Percentiles rank a stretch among this genome's conserved stretches.
Conservation (phyloP, 2,329 filamentous ascomycete genomes). For the Trichoderma sp. region DNA sequence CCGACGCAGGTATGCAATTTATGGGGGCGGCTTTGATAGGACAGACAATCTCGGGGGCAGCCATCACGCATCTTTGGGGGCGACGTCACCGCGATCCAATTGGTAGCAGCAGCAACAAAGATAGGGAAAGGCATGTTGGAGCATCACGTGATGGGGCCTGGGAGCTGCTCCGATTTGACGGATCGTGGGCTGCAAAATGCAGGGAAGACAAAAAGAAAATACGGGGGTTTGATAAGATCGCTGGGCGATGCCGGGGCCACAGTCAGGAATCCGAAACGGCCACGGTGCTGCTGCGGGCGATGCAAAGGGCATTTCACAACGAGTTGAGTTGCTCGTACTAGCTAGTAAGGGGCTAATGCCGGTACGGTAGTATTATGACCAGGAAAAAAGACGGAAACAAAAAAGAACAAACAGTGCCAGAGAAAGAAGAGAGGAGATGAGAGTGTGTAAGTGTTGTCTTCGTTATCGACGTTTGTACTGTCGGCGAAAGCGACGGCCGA, state of each 20-base stretch:
- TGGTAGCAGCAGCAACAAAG: not conserved
- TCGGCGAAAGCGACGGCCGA: constrained; percentile 7
- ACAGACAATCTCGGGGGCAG: not conserved
- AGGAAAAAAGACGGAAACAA: not conserved
- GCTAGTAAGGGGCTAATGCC: not conserved
- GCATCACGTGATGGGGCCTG: not conserved
- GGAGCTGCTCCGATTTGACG: constrained; percentile 14
- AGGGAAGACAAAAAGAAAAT: not conserved
- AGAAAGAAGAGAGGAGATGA: not conserved
- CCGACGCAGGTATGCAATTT: constrained; percentile 4
- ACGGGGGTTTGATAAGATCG: constrained; percentile 6
- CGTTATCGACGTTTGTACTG: not conserved
- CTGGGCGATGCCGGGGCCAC: not conserved
- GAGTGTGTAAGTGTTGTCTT: not conserved
- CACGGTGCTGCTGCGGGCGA: constrained; percentile 11
- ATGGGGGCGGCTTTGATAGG: not conserved
- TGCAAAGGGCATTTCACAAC: not conserved
- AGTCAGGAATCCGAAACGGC: constrained; percentile 7
- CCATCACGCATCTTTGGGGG: not conserved
- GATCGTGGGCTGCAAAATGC: not conserved
- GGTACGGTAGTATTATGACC: not conserved
- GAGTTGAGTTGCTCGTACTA: not conserved
- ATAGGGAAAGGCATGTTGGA: not conserved
- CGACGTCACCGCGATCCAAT: constrained; percentile 1
- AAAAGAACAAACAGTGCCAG: not conserved